These are phyloP conservation scores for Solanum virginianum DNA, from an alignment of 257 asterid genomes.

Conservation along the genomic window DNA sequence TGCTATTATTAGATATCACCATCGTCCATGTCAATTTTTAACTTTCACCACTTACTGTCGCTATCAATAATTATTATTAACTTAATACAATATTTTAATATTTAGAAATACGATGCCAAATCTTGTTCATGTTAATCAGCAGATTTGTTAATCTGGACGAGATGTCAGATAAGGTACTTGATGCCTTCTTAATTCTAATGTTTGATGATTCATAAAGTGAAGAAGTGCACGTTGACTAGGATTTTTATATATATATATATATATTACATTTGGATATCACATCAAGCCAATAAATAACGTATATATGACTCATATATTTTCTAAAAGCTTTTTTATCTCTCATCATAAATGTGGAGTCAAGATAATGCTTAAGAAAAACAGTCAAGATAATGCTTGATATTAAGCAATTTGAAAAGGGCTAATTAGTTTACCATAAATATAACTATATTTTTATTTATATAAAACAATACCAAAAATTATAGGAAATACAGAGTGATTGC, in stretches of 20 bases:
- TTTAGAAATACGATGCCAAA: neutral
- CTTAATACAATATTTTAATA: neutral
- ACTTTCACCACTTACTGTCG: no score
- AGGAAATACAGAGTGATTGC: no score
- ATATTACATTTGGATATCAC: neutral
- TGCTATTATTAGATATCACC: no score
- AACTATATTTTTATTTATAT: no score
- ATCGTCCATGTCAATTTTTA: no score
- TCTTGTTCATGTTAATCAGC: neutral
- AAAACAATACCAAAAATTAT: no score
- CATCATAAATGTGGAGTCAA: neutral
- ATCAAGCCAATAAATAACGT: neutral
- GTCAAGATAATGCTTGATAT: neutral
- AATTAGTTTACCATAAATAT: no score
- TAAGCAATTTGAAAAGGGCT: neutral
- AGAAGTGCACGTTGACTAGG: neutral
- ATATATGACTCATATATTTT: neutral
- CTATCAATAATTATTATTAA: no score
- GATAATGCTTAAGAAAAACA: neutral
- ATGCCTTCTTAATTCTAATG: neutral
- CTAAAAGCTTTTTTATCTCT: neutral
- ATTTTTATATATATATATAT: neutral
- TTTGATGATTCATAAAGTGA: neutral
- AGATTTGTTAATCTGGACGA: neutral
- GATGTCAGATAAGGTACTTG: neutral